These are phyloP conservation scores for Gentiana straminea DNA, from an alignment of 257 asterid species.

Conservation along the genomic window DNA sequence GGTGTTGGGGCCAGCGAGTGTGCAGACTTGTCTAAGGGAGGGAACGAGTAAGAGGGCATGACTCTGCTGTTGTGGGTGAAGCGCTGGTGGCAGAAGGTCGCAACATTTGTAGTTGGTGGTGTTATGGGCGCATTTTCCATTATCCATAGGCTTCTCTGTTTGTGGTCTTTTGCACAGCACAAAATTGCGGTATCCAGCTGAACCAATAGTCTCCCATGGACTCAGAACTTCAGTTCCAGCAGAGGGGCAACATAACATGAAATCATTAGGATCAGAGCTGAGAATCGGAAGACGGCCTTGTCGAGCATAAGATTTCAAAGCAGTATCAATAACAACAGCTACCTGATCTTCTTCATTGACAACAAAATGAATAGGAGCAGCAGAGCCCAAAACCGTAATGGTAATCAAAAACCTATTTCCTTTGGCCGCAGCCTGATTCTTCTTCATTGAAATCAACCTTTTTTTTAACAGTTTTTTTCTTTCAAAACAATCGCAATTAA, in stretches of 20 bases:
- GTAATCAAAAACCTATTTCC: conserved; percentile 65
- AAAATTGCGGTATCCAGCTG: no score
- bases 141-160: no score
- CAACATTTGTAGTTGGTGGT: no score
- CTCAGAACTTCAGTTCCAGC: conserved; percentile 14
- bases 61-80: no score
- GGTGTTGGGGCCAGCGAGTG: no score
- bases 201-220: no score
- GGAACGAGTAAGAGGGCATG: no score
- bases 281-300: conserved; percentile 87
- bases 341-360: conserved; percentile 71
- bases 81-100: no score
- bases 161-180: no score
- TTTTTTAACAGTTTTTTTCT: conserved; percentile 9
- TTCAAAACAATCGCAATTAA: not conserved
- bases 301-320: conserved; percentile 76
- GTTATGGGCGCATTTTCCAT: no score
- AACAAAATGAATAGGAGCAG: conserved; percentile 88
- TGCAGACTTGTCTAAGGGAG: no score
- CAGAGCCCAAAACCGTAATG: conserved; percentile 71
- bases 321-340: conserved; percentile 62
- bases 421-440: conserved; percentile 39
- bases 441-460: conserved; percentile 78
- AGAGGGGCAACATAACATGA: conserved; percentile 64
- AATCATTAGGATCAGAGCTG: conserved; percentile 53